Evolutionary conservation across 2,329 filamentous ascomycete species (phyloP), one percentile per base, ranked within the genome.

Genomic region (Nannizziopsis arthrosporioides): DNA sequence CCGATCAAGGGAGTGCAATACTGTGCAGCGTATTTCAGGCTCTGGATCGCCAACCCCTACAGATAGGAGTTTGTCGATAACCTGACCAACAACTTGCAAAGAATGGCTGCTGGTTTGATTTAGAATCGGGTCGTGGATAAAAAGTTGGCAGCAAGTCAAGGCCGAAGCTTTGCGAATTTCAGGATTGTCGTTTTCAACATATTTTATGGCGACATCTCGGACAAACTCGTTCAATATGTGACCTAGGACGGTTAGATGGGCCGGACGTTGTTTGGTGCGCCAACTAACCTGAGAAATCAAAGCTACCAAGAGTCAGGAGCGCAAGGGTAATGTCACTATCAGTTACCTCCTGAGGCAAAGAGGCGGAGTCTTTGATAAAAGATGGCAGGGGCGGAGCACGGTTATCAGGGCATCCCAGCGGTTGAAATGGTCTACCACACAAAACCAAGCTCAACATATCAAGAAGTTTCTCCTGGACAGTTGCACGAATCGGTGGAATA

Each of bases 211-310:
- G 43, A 98, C 92, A 62, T 99, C 92, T 18, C 92, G 85, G 22
- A 98, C 92, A 57, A 99, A 99, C 63, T 99, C 93, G 59, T 99
- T 99, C 12, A 99, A 71, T 12, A 95, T 84, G 60, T 96, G 88
- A 1, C 86, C 82, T 52, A 43, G 39, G 30, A 43, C 22, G 45
- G 41, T 43, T 37, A 55, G 61, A 56, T 44, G 48, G 34, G 5
- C 17, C 15, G 12, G 48, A 15, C 42, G 31, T 14, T 22, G 19
- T 15, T 27, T 46, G n/a, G 35, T 32, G 12, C 15, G 18, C 19
- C 1, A 30, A 53, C 53, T 59, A 62, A 68, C 77, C 81, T 31
- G 73, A 82, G 61, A 98, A 98, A 64, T 98, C 92, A 59, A 98
- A 98, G 62, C 88, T 95, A n/a, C 92, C 93, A 0, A 98, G 73